Evolutionary conservation across 176 grass and related monocot species (phyloP).

Genomic region (Triticum urartu): DNA sequence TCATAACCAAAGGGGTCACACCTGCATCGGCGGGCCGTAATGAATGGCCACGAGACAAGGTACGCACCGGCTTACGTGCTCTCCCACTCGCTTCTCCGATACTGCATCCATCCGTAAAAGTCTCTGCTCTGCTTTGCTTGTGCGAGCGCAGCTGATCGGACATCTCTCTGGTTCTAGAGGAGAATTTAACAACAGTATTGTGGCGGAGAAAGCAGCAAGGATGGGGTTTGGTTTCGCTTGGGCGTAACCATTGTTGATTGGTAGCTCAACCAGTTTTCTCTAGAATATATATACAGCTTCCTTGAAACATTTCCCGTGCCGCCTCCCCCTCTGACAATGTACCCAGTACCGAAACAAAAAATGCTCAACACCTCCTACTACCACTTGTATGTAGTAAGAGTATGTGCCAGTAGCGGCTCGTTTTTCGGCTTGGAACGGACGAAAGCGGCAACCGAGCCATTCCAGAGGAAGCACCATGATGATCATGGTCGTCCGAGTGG

Average conservation of each 20-base stretch:
- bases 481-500: neutral
- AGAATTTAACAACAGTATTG: neutral
- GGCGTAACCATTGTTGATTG: too few relatives aligned
- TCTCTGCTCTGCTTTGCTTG: neutral
- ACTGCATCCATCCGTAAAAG: neutral
- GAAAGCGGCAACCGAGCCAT: neutral
- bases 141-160: neutral
- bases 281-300: neutral
- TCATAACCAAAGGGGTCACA: conserved; percentile 10
- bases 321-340: neutral
- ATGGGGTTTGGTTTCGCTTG: too few relatives aligned
- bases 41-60: neutral
- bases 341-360: neutral
- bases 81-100: neutral
- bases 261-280: neutral
- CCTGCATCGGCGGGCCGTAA: conserved; percentile 3
- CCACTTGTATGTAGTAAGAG: neutral
- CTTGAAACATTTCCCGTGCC: neutral
- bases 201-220: too few relatives aligned
- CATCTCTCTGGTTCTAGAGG: neutral
- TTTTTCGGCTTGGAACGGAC: neutral
- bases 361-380: neutral
- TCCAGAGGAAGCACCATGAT: neutral
- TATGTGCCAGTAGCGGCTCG: neutral
- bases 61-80: neutral